Base-by-base conservation (phyloP, 768 basidiomycete species). In the Albatrellus ellisii region DNA sequence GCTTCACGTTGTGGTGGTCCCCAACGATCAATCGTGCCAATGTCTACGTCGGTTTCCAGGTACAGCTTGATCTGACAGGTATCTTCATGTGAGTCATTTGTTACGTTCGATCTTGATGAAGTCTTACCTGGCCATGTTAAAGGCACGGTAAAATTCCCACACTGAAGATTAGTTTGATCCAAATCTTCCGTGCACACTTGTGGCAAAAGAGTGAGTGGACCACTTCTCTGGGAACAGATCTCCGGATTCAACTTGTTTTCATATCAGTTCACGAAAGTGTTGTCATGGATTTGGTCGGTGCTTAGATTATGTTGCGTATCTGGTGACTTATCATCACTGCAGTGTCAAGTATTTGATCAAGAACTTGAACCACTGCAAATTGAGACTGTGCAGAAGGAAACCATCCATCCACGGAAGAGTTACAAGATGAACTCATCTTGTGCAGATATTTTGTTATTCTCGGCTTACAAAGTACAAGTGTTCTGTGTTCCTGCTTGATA, bases 351-450 rank as follows among this genome's bases (percentile, higher is more conserved):
- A 17, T 95, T 99, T 54, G 95, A 99, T 64, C 92, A 97, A 62
- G 95, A 99, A 56, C 70, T 99, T 26, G 95, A 99, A 59, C 92
- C 95, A 3, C 65, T 99, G 12, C 91, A 97, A 52, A 99, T 99
- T 53, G 95, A 98, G 69, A 98, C 92, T 0, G 95, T 99, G 0
- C 95, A 98, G 62, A 99, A 99, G 63, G 95, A 99, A 63, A 97
- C 95, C 0, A 99, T 99, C 47, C 95, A 95, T 60, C 94, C 94
- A 53, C 86, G 94, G 64, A 97, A 97, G 72, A 95, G 90, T 70
- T 99, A 99, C 77, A 99, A 99, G 76, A 98, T 99, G 95, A 99
- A 99, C 65, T 95, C 91, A 6, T 94, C 91, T n/a, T 97, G 94
- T 50, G 94, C 94, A 39, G 95, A 99, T 56, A 94, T 99, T 56